phyloP scores from a whole-genome alignment of 208 protist species.

The Trypanosoma theileri region DNA sequence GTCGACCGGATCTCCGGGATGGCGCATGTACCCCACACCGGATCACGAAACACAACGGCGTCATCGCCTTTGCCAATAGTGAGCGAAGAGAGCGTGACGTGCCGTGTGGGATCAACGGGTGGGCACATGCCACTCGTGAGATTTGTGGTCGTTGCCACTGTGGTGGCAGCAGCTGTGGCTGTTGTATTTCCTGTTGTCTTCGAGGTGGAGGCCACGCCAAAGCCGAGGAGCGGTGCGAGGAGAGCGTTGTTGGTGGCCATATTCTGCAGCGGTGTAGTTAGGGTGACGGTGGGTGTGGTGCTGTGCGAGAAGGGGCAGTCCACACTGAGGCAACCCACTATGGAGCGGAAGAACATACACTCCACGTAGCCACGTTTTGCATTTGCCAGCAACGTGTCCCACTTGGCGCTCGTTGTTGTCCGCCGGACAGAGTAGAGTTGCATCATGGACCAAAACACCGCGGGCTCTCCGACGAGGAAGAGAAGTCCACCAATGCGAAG shows the following conservation, averaged over 20 bases:
- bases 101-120: constrained; percentile 14
- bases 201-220: constrained; percentile 7
- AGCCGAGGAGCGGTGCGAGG: constrained; percentile 27
- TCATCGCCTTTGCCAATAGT: constrained; percentile 20
- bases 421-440: constrained; percentile 26
- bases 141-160: background rate
- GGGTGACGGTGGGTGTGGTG: constrained; percentile 6
- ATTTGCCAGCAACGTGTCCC: constrained; percentile 35
- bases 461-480: constrained; percentile 33
- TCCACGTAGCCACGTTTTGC: constrained; percentile 37
- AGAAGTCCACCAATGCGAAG: constrained; percentile 35
- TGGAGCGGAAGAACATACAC: constrained; percentile 39
- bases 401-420: constrained; percentile 34
- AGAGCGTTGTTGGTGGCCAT: constrained; percentile 43
- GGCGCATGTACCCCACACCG: constrained; percentile 24
- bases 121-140: constrained; percentile 5
- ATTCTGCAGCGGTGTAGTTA: constrained; percentile 29
- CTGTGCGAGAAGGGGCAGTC: constrained; percentile 34
- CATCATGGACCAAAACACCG: constrained; percentile 46
- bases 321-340: constrained; percentile 27
- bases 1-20: constrained; percentile 3
- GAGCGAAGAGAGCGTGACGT: background rate
- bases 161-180: too few relatives aligned
- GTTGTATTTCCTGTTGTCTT: background rate
- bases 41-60: constrained; percentile 25